Conservation (phyloP, 495 filamentous ascomycete species). For the Aeminium ludgeri region DNA sequence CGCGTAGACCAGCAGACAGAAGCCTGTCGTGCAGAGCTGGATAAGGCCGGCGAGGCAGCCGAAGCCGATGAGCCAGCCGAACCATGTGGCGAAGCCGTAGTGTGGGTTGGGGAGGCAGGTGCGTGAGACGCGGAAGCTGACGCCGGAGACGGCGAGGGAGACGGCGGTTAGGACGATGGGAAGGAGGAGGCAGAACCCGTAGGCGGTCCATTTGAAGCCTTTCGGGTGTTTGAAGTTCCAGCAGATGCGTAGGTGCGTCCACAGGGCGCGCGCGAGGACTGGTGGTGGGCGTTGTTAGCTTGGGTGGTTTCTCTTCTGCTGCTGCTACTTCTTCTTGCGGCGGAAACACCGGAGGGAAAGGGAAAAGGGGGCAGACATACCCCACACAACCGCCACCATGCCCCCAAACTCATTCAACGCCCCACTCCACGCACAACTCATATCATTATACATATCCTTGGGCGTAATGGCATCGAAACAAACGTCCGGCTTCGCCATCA, state of each 20-base stretch:
- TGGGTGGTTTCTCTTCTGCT: too few relatives aligned
- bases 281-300: not conserved
- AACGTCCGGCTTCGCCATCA: conserved; percentile 14
- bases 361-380: conserved; percentile 12
- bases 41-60: conserved; percentile 17
- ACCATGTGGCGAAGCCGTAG: conserved; percentile 20
- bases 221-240: conserved; percentile 22
- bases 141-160: conserved; percentile 17
- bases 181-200: conserved; percentile 17
- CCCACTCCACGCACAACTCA: conserved; percentile 25
- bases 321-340: too few relatives aligned
- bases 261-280: conserved; percentile 25
- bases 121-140: conserved; percentile 22
- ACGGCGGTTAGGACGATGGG: conserved; percentile 19
- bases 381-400: conserved; percentile 21
- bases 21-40: conserved; percentile 20
- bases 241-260: conserved; percentile 26
- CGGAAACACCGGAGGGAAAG: too few relatives aligned
- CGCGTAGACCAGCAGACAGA: conserved; percentile 22
- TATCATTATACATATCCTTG: conserved; percentile 19
- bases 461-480: conserved; percentile 27
- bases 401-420: conserved; percentile 19
- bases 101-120: conserved; percentile 22
- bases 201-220: conserved; percentile 18
- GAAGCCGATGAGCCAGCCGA: conserved; percentile 24